Base-by-base conservation (phyloP, 2,329 filamentous ascomycete genomes). In the Beauveria brongniartii region DNA sequence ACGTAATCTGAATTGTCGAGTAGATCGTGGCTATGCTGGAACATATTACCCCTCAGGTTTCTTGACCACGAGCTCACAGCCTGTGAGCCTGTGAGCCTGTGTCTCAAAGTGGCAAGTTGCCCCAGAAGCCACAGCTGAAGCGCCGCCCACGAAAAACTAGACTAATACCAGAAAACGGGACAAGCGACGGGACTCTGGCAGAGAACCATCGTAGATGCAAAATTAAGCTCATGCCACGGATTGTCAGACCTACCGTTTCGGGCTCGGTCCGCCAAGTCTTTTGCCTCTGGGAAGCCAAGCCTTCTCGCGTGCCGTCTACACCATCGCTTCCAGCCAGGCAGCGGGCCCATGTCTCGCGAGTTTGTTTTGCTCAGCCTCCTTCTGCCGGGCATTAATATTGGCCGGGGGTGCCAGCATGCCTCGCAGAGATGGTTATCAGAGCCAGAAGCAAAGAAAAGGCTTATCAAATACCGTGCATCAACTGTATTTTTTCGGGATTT, bases 1-100 rank as follows among this genome's bases (percentile, higher is more conserved):
- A 54, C 57, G 57, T 59, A 54, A 47, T 59, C 4, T 3, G 26
- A 53, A 52, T 54, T 18, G 20, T 18, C 16, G 3, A 28, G 37
- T 16, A 26, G n/a, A 59, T 59, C 20, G 57, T 59, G 57, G 57
- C 57, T 59, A 54, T 59, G 57, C 48, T 47, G 2, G n/a, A n/a
- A 20, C 9, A 53, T 14, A 37, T 44, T 2, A 18, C 34, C 20
- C 14, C 41, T 26, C 8, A 20, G 2, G 26, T n/a, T 44, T 28
- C 26, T 12, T 18, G 3, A 12, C 28, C 28, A 30, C 28, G 28
- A 30, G 28, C 28, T 43, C 22, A 22, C 24, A 34, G 26, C 6
- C 22, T 20, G 18, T 34, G 12, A 34, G 26, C 6, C 22, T 20
- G 18, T 34, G 12, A 4, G 6, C 20, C 20, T 7, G 18, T 7